Base-by-base conservation (phyloP, 495 filamentous ascomycete species). In the Penicillium salamii region DNA sequence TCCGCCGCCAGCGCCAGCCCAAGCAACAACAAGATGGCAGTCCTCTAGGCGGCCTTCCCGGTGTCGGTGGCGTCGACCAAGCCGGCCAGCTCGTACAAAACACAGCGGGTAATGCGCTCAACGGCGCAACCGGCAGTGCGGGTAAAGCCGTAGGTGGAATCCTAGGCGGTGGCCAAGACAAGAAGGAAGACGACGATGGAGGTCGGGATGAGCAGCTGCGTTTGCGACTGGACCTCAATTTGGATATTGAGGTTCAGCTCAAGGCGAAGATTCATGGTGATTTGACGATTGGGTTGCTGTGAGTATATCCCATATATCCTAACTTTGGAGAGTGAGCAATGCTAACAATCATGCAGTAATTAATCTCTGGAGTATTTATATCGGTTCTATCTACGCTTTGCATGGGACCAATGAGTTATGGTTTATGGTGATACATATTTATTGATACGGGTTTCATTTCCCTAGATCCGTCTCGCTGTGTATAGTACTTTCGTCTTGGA, bases 251-350 rank as follows among this genome's bases (percentile, higher is more conserved):
- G 75, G 84, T 95, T 26, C 84, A 90, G 63, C 73, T 96, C 1
- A 95, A 95, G 80, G 91, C 91, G 15, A 88, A 89, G 72, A 93
- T 96, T 63, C 87, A 92, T 59, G 89, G 91, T 67, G 91, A 95
- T 75, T 72, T 95, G 59, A 93, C 89, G 32, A 63, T 96, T 43
- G 85, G 86, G 42, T 75, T 96, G 56, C 79, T 96, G 90, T 92
- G 75, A 72, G 88, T 86, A 57, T 52, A 31, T 20, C 40, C 51
- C 42, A n/a, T 35, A 24, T 35, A 34, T 55, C 23, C 52, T 49
- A 26, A 19, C 34, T 8, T 24, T 3, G 28, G 44, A 44, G 4
- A 7, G 11, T 42, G 50, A 20, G 14, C 26, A 31, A 13, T 23
- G 17, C n/a, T 13, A 24, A 29, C 20, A 5, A 11, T 39, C 26